Evolutionary conservation across 805 yeast species (phyloP).

Genomic region (Candida nanaspora): DNA sequence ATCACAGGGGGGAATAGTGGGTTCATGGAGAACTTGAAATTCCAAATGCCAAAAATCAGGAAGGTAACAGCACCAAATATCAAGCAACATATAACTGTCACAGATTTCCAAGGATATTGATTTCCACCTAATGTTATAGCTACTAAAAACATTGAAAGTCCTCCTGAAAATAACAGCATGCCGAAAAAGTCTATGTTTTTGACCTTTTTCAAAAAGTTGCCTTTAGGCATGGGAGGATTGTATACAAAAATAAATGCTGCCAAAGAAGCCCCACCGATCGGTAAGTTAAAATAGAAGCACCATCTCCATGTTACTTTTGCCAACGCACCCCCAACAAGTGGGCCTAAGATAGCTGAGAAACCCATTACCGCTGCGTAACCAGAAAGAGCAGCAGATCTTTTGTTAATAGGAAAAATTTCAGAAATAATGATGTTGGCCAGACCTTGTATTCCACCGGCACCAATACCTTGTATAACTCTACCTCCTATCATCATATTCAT

Average conservation of each 20-base stretch:
- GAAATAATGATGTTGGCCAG: slow-evolving; percentile 49
- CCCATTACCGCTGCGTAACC: slow-evolving; percentile 36
- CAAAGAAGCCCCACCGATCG: slow-evolving; percentile 49
- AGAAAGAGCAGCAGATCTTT: slow-evolving; percentile 32
- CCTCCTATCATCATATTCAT: slow-evolving; percentile 66
- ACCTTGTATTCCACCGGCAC: slow-evolving; percentile 62
- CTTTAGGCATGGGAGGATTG: slow-evolving; percentile 40
- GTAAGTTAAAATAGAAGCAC: slow-evolving; percentile 66
- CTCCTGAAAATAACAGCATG: slow-evolving; percentile 32
- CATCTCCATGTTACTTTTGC: slow-evolving; percentile 64
- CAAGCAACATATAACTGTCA: slow-evolving; percentile 41
- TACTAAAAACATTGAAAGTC: slow-evolving; percentile 39
- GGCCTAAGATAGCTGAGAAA: slow-evolving; percentile 50
- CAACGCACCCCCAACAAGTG: slow-evolving; percentile 62
- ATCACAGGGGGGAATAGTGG: slow-evolving; percentile 38
- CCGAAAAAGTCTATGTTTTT: slow-evolving; percentile 43
- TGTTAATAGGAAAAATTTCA: slow-evolving; percentile 41
- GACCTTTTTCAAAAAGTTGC: slow-evolving; percentile 30
- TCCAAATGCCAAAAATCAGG: slow-evolving; percentile 31
- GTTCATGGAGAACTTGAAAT: slow-evolving; percentile 35
- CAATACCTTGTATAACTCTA: slow-evolving; percentile 62
- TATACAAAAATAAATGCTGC: slow-evolving; percentile 32
- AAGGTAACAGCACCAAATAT: slow-evolving; percentile 35
- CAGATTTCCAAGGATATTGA: slow-evolving; percentile 46
- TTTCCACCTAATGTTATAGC: slow-evolving; percentile 52